Evolutionary conservation across 345 rosid genomes (phyloP).

Genomic region (Eucalyptus globulus): DNA sequence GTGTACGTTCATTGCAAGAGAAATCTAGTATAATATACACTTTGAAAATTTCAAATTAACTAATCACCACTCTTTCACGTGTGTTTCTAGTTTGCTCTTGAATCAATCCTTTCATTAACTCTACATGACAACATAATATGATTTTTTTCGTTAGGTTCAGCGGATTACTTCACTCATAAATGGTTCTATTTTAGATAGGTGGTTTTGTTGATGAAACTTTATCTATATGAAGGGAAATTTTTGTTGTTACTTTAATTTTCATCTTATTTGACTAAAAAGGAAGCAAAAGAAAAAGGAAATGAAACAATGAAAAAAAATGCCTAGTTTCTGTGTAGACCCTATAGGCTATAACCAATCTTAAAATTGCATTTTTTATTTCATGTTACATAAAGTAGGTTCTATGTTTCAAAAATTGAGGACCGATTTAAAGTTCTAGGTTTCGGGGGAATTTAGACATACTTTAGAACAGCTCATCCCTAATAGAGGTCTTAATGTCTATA

Average conservation of each 20-base stretch:
- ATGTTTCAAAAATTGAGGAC: accelerated
- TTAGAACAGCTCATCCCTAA: neutral
- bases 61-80: neutral
- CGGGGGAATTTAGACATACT: neutral
- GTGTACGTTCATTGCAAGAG: neutral
- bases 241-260: neutral
- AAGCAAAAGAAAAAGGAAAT: neutral
- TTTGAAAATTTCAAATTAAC: neutral
- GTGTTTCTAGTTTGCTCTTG: neutral
- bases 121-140: neutral
- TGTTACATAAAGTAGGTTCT: neutral
- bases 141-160: accelerated
- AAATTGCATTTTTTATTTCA: neutral
- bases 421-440: accelerated
- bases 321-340: neutral
- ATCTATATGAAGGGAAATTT: neutral
- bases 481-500: accelerated
- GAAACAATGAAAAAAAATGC: neutral
- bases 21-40: neutral
- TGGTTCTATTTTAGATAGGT: neutral
- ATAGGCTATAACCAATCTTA: neutral
- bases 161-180: neutral
- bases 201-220: neutral
- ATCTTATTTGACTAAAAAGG: neutral
- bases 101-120: neutral